Percentiles rank a stretch among this genome's conserved stretches.
Conservation (phyloP, 1,284 basidiomycete species). For the Heliocybe sulcata region DNA sequence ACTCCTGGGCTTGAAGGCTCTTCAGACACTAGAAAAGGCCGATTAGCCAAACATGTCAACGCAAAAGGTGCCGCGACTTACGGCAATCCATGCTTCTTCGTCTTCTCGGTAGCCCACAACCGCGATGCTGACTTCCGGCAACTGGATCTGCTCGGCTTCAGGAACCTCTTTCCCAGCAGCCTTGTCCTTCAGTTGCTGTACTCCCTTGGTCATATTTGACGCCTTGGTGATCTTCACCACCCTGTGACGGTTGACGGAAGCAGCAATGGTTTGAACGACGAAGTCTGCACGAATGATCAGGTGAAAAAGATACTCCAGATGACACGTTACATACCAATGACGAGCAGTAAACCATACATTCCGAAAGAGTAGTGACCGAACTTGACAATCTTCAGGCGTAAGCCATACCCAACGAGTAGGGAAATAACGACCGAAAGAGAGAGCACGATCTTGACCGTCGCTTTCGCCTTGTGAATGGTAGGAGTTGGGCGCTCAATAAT, state of each 20-base stretch:
- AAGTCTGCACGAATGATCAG: slow-evolving; percentile 7
- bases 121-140: slow-evolving; percentile 12
- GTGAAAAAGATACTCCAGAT: not conserved
- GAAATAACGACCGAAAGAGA: slow-evolving; percentile 7
- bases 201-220: slow-evolving; percentile 8
- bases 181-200: slow-evolving; percentile 7
- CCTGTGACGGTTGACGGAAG: slow-evolving; percentile 10
- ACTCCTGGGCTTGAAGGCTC: slow-evolving; percentile 12
- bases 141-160: slow-evolving; percentile 1
- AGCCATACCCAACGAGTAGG: slow-evolving; percentile 9
- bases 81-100: slow-evolving; percentile 11
- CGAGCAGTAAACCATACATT: slow-evolving; percentile 9
- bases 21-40: slow-evolving; percentile 10
- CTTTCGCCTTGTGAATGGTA: slow-evolving; percentile 4
- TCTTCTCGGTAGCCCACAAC: slow-evolving; percentile 15
- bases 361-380: slow-evolving; percentile 9
- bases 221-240: slow-evolving; percentile 7
- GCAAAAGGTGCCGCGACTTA: slow-evolving; percentile 5
- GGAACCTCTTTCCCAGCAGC: slow-evolving; percentile 6
- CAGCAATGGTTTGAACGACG: slow-evolving; percentile 11
- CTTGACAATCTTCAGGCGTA: slow-evolving; percentile 7
- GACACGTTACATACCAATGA: slow-evolving; percentile 6
- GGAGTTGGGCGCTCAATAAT: slow-evolving; percentile 7
- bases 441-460: slow-evolving; percentile 7
- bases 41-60: not conserved